Conservation (phyloP, 805 yeast genomes). For the Candida methanosorbosa region DNA sequence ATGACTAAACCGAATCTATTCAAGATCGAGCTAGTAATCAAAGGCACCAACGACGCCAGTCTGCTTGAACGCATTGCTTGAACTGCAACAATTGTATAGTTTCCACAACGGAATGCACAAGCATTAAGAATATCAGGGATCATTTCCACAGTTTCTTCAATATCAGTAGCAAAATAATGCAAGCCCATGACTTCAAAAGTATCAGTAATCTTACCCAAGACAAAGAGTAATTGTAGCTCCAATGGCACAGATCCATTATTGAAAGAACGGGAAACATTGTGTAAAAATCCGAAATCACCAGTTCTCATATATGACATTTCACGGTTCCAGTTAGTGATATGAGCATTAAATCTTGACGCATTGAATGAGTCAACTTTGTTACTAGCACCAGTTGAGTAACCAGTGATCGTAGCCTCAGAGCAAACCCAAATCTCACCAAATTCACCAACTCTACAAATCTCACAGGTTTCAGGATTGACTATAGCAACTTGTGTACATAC, state of each 20-base stretch:
- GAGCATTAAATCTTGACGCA: constrained; percentile 51
- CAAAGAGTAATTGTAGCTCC: constrained; percentile 71
- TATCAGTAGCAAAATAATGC: constrained; percentile 82
- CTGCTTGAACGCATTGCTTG: constrained; percentile 44
- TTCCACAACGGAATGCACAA: constrained; percentile 76
- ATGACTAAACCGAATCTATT: constrained; percentile 74
- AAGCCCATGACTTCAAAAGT: constrained; percentile 89
- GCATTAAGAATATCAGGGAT: constrained; percentile 30
- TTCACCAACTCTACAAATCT: constrained; percentile 80
- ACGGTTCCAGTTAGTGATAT: constrained; percentile 54
- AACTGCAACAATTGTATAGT: constrained; percentile 65
- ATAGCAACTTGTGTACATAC: constrained; percentile 90
- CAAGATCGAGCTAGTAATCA: constrained; percentile 70
- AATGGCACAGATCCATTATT: constrained; percentile 11
- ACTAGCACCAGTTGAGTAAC: constrained; percentile 40
- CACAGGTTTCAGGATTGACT: constrained; percentile 86
- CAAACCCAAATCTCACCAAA: constrained; percentile 96
- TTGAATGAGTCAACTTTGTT: constrained; percentile 30
- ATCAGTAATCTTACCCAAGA: constrained; percentile 74
- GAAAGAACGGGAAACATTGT: constrained; percentile 44
- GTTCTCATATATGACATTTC: constrained; percentile 70
- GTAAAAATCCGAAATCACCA: constrained; percentile 91
- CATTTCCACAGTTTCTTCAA: constrained; percentile 59
- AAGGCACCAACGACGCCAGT: constrained; percentile 71
- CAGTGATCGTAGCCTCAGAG: constrained; percentile 71